Evolutionary conservation across 2,329 filamentous ascomycete genomes (phyloP).

Genomic region (Ceratocystis variospora): DNA sequence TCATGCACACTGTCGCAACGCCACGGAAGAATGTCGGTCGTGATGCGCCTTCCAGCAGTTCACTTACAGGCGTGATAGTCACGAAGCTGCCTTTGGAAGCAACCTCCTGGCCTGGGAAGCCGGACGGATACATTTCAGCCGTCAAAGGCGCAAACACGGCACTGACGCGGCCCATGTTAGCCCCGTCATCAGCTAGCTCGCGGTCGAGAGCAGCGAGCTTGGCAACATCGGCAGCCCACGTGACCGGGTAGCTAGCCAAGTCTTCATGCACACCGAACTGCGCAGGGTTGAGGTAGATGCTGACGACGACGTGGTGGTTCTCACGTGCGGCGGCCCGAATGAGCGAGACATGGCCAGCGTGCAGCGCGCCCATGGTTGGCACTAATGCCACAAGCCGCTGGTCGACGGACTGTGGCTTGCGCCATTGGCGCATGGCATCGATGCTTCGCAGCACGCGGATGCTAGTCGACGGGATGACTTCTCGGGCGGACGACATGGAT

Average conservation of each 20-base stretch:
- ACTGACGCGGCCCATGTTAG: constrained; percentile 53
- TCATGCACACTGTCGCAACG: constrained; percentile 93
- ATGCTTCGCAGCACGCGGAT: constrained; percentile 68
- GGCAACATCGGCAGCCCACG: constrained; percentile 64
- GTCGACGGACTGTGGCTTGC: constrained; percentile 49
- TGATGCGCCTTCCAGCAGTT: constrained; percentile 68
- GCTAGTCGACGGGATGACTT: constrained; percentile 41
- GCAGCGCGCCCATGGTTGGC: constrained; percentile 96
- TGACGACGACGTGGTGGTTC: constrained; percentile 77
- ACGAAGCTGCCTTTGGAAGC: constrained; percentile 78
- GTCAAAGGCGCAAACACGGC: constrained; percentile 81
- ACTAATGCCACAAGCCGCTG: constrained; percentile 71
- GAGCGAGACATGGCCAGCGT: constrained; percentile 75
- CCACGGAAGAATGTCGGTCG: constrained; percentile 92
- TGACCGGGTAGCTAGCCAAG: constrained; percentile 74
- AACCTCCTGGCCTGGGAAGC: constrained; percentile 57
- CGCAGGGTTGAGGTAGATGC: constrained; percentile 90
- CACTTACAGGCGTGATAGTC: constrained; percentile 71
- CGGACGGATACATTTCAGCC: constrained; percentile 72
- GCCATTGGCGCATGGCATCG: constrained; percentile 53
- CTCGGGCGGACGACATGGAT: constrained; percentile 22
- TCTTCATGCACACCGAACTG: constrained; percentile 90
- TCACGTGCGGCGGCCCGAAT: constrained; percentile 72
- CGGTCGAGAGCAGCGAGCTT: constrained; percentile 54
- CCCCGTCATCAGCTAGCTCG: constrained; percentile 51